A percentile compares a stretch with the other conserved stretches of the same genome.
Evolutionary conservation across 495 filamentous ascomycete species (phyloP).

Genomic region (Niebla homalea): DNA sequence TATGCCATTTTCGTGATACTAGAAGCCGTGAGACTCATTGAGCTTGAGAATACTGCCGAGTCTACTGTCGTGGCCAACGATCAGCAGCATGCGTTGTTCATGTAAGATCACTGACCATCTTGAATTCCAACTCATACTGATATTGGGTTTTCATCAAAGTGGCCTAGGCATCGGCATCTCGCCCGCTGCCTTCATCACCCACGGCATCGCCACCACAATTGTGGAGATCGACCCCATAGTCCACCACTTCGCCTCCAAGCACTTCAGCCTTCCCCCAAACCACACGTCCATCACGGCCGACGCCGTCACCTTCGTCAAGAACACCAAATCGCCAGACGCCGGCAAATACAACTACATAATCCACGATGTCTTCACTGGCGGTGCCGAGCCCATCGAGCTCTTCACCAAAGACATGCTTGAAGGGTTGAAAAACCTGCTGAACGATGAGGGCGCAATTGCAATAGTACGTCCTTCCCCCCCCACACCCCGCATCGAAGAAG

Average conservation of each 20-base stretch:
- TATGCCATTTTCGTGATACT: constrained; percentile 89
- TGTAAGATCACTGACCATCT: constrained; percentile 33
- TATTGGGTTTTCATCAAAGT: constrained; percentile 26
- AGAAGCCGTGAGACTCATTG: constrained; percentile 74
- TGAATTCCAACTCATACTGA: constrained; percentile 3
- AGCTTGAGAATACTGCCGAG: constrained; percentile 30
- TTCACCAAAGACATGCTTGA: constrained; percentile 77
- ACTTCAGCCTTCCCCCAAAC: constrained; percentile 68
- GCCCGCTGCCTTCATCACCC: constrained; percentile 69
- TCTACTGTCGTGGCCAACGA: constrained; percentile 36
- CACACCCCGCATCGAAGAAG: no score
- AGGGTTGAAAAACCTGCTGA: constrained; percentile 54
- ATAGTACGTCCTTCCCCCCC: constrained; percentile 46
- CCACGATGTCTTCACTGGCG: constrained; percentile 98
- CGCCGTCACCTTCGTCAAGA: constrained; percentile 58
- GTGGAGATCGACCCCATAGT: constrained; percentile 90
- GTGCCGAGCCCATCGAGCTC: constrained; percentile 74
- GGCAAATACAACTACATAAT: constrained; percentile 75
- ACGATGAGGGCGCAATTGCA: constrained; percentile 69
- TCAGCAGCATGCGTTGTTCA: constrained; percentile 69
- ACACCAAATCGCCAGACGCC: constrained; percentile 28
- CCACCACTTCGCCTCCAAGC: constrained; percentile 62
- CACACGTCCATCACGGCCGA: constrained; percentile 73
- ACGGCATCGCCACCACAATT: constrained; percentile 83
- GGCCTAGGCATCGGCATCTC: constrained; percentile 88